Evolutionary conservation across 2,329 filamentous ascomycete species (phyloP), one percentile per base, ranked within the genome.

Genomic region (Trichoderma citrinoviride): DNA sequence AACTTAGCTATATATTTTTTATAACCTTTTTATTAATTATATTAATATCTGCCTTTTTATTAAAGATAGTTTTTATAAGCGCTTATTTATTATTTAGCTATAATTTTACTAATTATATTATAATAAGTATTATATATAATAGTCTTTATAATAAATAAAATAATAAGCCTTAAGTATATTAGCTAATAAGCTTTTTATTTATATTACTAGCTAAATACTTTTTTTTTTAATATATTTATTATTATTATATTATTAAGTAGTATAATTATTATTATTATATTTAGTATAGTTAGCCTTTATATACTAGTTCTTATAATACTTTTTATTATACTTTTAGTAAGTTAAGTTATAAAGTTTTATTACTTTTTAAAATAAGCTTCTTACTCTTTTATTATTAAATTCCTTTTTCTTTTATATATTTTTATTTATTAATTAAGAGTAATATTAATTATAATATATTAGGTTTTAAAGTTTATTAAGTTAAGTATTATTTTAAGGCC

Each of bases 71-170:
- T 21, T 10, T 46, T 19, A 55, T 15, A 14, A 17, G 1, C n/a
- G 21, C 21, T 55, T 55, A 55, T 29, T 55, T 55, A 37, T 19
- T 55, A 41, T 41, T 55, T 55, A 55, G 10, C 17, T 41, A 40
- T 40, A 41, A 37, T 15, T 41, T 55, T 40, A 37, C 21, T 40
- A 19, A 7, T 21, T 52, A 12, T 19, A 63, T 54, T 47, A 66
- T 66, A 52, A 54, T 53, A 56, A 66, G 41, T 19, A 55, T 61
- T 57, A 25, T 33, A 47, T 50, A 44, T 37, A 57, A 19, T n/a
- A 44, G 17, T 3, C 17, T 44, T n/a, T 44, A 44, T 19, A n/a
- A n/a, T 44, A 44, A 44, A 7, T 44, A 44, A n/a, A 5, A 5
- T 4, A 6, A 6, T 19, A 44, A 19, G n/a, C n/a, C n/a, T 44